phyloP scores from a whole-genome alignment of 164 flowering plant genomes.

The Hamamelis virginiana region DNA sequence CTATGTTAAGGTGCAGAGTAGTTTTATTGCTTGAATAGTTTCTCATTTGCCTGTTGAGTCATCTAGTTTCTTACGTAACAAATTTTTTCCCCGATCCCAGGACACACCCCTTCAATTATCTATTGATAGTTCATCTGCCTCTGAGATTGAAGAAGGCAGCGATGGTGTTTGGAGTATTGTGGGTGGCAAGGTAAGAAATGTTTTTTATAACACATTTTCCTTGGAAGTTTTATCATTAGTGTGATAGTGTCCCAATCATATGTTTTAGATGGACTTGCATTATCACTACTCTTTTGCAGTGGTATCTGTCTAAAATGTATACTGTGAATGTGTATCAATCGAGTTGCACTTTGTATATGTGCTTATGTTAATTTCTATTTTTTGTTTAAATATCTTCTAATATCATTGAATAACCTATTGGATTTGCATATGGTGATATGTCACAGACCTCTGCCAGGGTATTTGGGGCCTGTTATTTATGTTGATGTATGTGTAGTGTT shows the following conservation, averaged over 20 bases:
- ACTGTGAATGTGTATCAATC: background rate
- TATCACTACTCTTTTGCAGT: no score
- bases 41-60: background rate
- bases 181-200: conserved; percentile 77
- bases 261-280: no score
- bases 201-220: conserved; percentile 1
- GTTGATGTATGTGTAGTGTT: background rate
- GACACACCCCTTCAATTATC: conserved; percentile 63
- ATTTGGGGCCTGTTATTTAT: background rate
- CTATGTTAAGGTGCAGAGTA: conserved; percentile 45
- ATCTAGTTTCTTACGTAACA: background rate
- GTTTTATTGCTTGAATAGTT: conserved; percentile 2
- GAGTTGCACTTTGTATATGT: background rate
- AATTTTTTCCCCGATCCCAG: conserved; percentile 37
- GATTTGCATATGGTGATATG: background rate
- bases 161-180: conserved; percentile 89
- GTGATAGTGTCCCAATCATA: no score
- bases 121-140: conserved; percentile 57
- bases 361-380: background rate
- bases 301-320: no score
- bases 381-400: background rate
- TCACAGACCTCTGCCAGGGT: background rate
- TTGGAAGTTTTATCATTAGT: background rate
- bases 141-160: conserved; percentile 71
- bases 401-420: background rate